Percentiles rank a stretch among this genome's conserved stretches.
These are phyloP conservation scores for Patellifolia procumbens DNA, from an alignment of 179 eudicot species.

Conservation along the genomic window DNA sequence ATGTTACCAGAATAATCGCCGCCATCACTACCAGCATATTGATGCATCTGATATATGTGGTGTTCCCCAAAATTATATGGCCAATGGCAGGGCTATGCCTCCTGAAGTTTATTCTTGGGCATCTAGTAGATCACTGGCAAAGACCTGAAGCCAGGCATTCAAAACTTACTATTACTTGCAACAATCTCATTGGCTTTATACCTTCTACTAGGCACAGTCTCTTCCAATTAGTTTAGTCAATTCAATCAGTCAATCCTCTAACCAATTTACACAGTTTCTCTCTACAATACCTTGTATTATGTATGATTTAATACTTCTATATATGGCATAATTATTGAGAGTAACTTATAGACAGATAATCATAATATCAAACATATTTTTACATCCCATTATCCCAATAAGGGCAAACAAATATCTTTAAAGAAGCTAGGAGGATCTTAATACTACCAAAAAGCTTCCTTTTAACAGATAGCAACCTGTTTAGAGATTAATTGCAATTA, in stretches of 20 bases:
- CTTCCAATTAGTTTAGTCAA: conserved; percentile 25
- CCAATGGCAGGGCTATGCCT: conserved; percentile 37
- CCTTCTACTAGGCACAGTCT: conserved; percentile 15
- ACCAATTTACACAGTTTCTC: too few species aligned
- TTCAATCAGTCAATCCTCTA: neutral
- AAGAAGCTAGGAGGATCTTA: too few species aligned
- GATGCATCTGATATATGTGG: conserved; percentile 39
- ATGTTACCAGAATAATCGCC: conserved; percentile 34
- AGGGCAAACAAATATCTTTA: too few species aligned
- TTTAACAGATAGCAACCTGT: too few species aligned
- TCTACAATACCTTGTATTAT: neutral
- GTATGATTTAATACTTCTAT: neutral
- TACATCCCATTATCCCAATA: too few species aligned
- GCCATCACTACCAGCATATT: conserved; percentile 38
- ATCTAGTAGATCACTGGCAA: conserved; percentile 37
- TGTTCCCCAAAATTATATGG: conserved; percentile 35
- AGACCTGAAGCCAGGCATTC: conserved; percentile 25
- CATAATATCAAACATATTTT: too few species aligned
- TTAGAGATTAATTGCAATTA: neutral
- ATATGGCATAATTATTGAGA: neutral
- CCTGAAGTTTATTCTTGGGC: conserved; percentile 49
- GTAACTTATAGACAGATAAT: too few species aligned
- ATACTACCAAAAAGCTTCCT: too few species aligned
- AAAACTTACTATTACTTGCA: neutral
- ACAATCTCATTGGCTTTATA: conserved; percentile 24